Percentiles rank a stretch among this genome's conserved stretches.
phyloP scores from a whole-genome alignment of 73 alveolate species.

The Stentor roeselii region DNA sequence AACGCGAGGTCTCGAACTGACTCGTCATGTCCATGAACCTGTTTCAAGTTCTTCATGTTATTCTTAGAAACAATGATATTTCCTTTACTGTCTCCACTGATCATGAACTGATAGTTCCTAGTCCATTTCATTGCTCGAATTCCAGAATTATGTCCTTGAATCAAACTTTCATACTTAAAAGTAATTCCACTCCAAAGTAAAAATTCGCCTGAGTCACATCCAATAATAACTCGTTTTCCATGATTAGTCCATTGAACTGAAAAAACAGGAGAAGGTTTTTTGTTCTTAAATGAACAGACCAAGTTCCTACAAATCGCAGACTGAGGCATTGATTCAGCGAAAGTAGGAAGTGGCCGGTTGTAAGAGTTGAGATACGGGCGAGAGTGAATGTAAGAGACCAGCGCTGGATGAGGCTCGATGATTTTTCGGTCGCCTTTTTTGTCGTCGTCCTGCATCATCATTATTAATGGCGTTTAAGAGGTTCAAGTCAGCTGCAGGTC shows the following conservation, averaged over 20 bases:
- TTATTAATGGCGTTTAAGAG: neutral
- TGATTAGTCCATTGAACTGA: constrained; percentile 53
- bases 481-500: neutral
- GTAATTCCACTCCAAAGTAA: constrained; percentile 43
- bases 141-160: constrained; percentile 39
- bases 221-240: constrained; percentile 48
- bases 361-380: constrained; percentile 6
- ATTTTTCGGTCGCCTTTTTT: constrained; percentile 22
- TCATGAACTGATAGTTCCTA: constrained; percentile 61
- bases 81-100: constrained; percentile 78
- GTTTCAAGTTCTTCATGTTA: constrained; percentile 18
- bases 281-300: constrained; percentile 26
- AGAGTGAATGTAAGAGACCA: constrained; percentile 19
- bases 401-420: constrained; percentile 27
- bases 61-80: constrained; percentile 51
- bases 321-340: constrained; percentile 21
- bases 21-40: constrained; percentile 46
- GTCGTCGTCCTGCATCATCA: constrained; percentile 12
- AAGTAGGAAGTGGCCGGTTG: constrained; percentile 28
- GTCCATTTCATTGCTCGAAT: constrained; percentile 75
- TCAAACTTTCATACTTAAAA: constrained; percentile 43
- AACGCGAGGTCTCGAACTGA: constrained; percentile 71
- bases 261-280: constrained; percentile 39
- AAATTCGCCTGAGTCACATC: constrained; percentile 52
- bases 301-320: neutral